Conservation (phyloP, 345 rosid species). For the Eucalyptus erythrocorys region DNA sequence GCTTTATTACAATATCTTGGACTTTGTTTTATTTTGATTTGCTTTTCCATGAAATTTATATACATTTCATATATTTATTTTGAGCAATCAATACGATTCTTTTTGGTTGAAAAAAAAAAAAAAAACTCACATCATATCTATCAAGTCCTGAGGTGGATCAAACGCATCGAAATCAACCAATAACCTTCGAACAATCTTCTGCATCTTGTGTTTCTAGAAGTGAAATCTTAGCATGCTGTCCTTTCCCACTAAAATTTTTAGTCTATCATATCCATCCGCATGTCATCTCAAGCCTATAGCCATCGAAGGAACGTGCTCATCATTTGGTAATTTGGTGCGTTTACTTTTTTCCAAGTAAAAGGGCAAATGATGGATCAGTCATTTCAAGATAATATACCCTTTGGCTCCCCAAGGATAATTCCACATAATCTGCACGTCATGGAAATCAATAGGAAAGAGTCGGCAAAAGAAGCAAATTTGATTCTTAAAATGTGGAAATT, state of each 20-base stretch:
- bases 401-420: not conserved
- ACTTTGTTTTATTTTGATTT: too few species aligned
- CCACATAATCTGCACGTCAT: not conserved
- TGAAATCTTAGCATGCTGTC: not conserved
- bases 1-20: too few species aligned
- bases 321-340: not conserved
- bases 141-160: not conserved
- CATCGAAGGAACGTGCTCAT: not conserved
- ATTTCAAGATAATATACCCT: not conserved
- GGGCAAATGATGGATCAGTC: not conserved
- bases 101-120: not conserved
- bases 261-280: not conserved
- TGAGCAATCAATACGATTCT: not conserved
- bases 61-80: not conserved
- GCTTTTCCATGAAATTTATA: not conserved
- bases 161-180: not conserved
- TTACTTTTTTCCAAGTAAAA: not conserved
- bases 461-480: not conserved
- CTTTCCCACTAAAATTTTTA: not conserved
- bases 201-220: not conserved
- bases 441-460: not conserved
- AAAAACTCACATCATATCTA: not conserved
- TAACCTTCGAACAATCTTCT: not conserved
- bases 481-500: not conserved
- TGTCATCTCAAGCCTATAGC: not conserved